Conservation (phyloP, 2,329 filamentous ascomycete species). For the Dendryphion nanum region DNA sequence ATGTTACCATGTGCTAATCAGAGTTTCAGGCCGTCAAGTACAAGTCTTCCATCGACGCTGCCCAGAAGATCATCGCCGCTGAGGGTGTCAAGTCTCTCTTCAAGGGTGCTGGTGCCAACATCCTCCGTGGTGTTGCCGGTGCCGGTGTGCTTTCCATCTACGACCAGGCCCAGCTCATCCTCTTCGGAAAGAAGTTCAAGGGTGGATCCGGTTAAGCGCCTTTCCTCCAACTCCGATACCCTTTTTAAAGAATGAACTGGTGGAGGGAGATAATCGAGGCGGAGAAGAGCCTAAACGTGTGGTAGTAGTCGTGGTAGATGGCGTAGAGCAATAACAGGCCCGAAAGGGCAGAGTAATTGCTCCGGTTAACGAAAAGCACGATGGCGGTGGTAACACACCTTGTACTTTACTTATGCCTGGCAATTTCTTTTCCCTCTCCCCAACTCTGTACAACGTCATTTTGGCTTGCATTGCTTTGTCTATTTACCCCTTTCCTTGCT, state of each 20-base stretch:
- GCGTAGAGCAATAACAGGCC: slow-evolving; percentile 38
- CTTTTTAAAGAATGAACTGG: slow-evolving; percentile 35
- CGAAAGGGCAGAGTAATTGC: slow-evolving; percentile 43
- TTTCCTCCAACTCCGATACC: slow-evolving; percentile 28
- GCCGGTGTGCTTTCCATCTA: slow-evolving; percentile 99
- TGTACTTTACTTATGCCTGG: slow-evolving; percentile 44
- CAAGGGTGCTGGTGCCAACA: slow-evolving; percentile 99
- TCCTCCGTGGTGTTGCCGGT: slow-evolving; percentile 99
- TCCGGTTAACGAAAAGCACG: slow-evolving; percentile 42
- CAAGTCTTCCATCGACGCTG: slow-evolving; percentile 93
- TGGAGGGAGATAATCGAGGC: slow-evolving; percentile 33
- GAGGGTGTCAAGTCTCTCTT: slow-evolving; percentile 99
- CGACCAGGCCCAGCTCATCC: slow-evolving; percentile 97
- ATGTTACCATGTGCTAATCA: slow-evolving; percentile 13
- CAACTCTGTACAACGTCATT: slow-evolving; percentile 31
- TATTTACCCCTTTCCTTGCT: slow-evolving; percentile 31
- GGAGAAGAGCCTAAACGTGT: slow-evolving; percentile 18
- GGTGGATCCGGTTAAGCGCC: slow-evolving; percentile 46
- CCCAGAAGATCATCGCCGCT: slow-evolving; percentile 88
- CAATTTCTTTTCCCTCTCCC: slow-evolving; percentile 29
- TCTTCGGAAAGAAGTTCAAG: slow-evolving; percentile 99
- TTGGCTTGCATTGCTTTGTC: slow-evolving; percentile 40
- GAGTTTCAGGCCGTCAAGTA: slow-evolving; percentile 95
- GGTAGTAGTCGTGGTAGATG: slow-evolving; percentile 30
- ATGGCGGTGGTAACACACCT: slow-evolving; percentile 39